Evolutionary conservation across 148 eudicot genomes (phyloP), one percentile per base, ranked within the genome.

Genomic region (Rhododendron williamsianum): DNA sequence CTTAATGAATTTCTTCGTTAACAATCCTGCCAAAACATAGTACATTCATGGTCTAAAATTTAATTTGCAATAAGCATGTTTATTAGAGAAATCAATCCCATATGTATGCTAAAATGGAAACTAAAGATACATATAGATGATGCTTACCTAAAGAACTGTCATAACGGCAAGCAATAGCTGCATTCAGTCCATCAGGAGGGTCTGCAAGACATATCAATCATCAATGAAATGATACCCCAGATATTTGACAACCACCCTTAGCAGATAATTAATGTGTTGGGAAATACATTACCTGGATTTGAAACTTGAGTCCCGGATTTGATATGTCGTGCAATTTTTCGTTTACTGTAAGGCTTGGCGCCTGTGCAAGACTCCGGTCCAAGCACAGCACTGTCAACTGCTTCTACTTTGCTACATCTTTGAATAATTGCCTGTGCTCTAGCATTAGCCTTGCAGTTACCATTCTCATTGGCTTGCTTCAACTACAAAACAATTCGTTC

Each of bases 141-240:
- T 65, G 46, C 89, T 87, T 86, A 91, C 93, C 92, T 85, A 91
- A 88, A 81, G 92, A 91, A 87, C 88, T 91, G 81, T 89, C 91
- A 89, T 82, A 91, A 45, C 91, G 89, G 80, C 88, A 84, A 84
- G 74, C 52, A 54, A 78, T 76, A 30, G 79, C 74, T 49, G 82
- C 73, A 88, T 30, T 71, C 16, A 85, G 81, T 86, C 69, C 78
- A 35, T 87, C 89, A 82, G 76, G 85, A 76, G 36, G 43, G 52
- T 81, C 93, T 91, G 87, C 87, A 84, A 74, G 45, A 83, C 78
- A 81, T 27, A 83, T 52, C 30, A 60, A 85, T 36, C 41, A 46
- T 18, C n/a, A 69, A 19, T 19, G 78, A 81, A 81, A 73, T 45
- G 11, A 45, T 33, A 16, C 36, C 21, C 21, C 10, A 2, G 16